A percentile compares a stretch with the other conserved stretches of the same genome.
phyloP scores from a whole-genome alignment of 2,329 filamentous ascomycete species.

The Cytospora piceae region DNA sequence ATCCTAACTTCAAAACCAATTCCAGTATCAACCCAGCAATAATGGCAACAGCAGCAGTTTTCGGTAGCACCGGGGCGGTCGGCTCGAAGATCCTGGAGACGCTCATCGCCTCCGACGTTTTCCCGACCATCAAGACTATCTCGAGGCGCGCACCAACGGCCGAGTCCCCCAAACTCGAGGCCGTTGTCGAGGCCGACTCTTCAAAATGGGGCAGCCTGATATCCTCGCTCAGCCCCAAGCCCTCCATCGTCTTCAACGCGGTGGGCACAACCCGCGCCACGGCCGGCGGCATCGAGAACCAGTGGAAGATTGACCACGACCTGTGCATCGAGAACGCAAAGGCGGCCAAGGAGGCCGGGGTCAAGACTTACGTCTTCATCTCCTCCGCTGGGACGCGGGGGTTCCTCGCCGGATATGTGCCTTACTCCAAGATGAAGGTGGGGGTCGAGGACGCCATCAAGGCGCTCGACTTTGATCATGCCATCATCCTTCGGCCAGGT shows the following conservation, averaged over 20 bases:
- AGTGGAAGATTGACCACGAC: slow-evolving; percentile 88
- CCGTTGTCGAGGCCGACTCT: slow-evolving; percentile 70
- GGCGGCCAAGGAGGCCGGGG: slow-evolving; percentile 73
- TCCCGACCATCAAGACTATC: slow-evolving; percentile 62
- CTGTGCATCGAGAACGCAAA: slow-evolving; percentile 79
- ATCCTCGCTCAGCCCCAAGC: slow-evolving; percentile 55
- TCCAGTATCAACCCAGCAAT: not conserved
- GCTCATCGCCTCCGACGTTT: slow-evolving; percentile 58
- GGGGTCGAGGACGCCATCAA: slow-evolving; percentile 81
- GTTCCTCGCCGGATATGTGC: slow-evolving; percentile 47
- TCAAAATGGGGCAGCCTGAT: slow-evolving; percentile 69
- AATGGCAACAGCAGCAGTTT: slow-evolving; percentile 57
- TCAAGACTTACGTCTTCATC: slow-evolving; percentile 77
- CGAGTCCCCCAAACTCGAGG: slow-evolving; percentile 62
- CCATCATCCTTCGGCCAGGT: slow-evolving; percentile 75
- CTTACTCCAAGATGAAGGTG: slow-evolving; percentile 75
- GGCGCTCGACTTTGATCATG: slow-evolving; percentile 74
- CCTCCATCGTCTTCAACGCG: slow-evolving; percentile 72
- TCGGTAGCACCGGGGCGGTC: slow-evolving; percentile 69
- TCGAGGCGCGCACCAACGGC: slow-evolving; percentile 66
- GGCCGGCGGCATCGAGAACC: slow-evolving; percentile 76
- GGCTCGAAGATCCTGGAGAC: slow-evolving; percentile 75
- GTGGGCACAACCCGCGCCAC: slow-evolving; percentile 78
- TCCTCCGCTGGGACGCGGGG: slow-evolving; percentile 59
- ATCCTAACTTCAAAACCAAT: not conserved